Percentiles rank a stretch among this genome's conserved stretches.
phyloP scores from a whole-genome alignment of 768 basidiomycete genomes.

The Sistotremastrum suecicum region DNA sequence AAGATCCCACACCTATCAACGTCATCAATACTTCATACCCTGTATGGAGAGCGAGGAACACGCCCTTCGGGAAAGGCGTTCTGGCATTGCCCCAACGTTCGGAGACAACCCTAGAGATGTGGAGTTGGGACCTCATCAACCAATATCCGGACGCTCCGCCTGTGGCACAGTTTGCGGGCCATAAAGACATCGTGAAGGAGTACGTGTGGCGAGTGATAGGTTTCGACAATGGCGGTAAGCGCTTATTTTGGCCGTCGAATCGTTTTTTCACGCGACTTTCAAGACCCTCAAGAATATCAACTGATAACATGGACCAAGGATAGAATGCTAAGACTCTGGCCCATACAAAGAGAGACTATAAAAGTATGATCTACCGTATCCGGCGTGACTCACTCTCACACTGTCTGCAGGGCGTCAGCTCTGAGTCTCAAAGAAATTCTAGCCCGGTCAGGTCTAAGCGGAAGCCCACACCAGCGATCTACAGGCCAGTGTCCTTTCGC shows the following conservation, averaged over 20 bases:
- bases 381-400: too few relatives aligned
- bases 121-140: conserved; percentile 18
- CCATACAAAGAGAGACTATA: conserved; percentile 56
- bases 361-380: conserved; percentile 27
- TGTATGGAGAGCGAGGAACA: conserved; percentile 84
- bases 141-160: conserved; percentile 23
- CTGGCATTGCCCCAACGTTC: conserved; percentile 82
- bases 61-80: conserved; percentile 86
- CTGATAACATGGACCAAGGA: conserved; percentile 81
- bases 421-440: too few relatives aligned
- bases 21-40: conserved; percentile 31
- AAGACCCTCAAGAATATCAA: conserved; percentile 42
- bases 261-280: not conserved
- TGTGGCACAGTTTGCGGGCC: conserved; percentile 72
- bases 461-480: too few relatives aligned
- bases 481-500: too few relatives aligned
- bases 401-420: too few relatives aligned
- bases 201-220: conserved; percentile 81
- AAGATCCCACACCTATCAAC: not conserved
- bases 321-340: conserved; percentile 84
- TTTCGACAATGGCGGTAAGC: conserved; percentile 32
- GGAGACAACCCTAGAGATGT: conserved; percentile 47
- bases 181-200: conserved; percentile 90
- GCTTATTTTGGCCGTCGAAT: conserved; percentile 19
- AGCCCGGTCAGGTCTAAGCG: too few relatives aligned